Conservation (phyloP, 1,139 yeast genomes). For the Magnusiomyces suaveolens region DNA sequence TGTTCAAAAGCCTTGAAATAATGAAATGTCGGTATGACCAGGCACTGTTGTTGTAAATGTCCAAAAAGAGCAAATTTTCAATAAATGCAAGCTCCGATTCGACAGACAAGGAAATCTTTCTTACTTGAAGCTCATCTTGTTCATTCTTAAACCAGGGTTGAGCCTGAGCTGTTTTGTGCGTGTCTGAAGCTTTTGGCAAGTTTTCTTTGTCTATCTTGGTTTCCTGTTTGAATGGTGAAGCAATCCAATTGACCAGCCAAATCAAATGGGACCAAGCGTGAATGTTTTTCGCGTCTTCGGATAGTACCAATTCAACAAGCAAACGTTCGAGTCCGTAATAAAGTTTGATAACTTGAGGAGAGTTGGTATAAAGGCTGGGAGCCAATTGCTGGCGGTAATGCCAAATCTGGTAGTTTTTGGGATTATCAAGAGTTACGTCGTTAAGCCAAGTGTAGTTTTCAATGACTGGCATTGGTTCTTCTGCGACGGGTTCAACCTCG, state of each 20-base stretch:
- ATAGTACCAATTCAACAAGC: conserved; percentile 54
- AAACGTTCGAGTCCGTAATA: conserved; percentile 50
- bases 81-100: conserved; percentile 47
- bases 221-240: background rate
- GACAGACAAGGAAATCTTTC: conserved; percentile 10
- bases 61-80: conserved; percentile 43
- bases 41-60: conserved; percentile 82
- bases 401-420: conserved; percentile 95
- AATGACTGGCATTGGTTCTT: conserved; percentile 13
- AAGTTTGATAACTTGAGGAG: conserved; percentile 10
- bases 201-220: background rate
- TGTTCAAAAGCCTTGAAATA: conserved; percentile 18
- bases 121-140: no score
- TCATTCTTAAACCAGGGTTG: no score
- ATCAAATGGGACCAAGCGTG: conserved; percentile 92
- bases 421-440: conserved; percentile 58
- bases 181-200: no score
- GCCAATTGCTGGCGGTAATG: conserved; percentile 56
- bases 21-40: conserved; percentile 82
- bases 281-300: conserved; percentile 77
- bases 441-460: conserved; percentile 59
- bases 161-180: no score
- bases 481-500: background rate
- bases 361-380: background rate
- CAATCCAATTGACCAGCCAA: conserved; percentile 47